These are phyloP conservation scores for Plantago elongata DNA, from an alignment of 257 asterid genomes.

Conservation along the genomic window DNA sequence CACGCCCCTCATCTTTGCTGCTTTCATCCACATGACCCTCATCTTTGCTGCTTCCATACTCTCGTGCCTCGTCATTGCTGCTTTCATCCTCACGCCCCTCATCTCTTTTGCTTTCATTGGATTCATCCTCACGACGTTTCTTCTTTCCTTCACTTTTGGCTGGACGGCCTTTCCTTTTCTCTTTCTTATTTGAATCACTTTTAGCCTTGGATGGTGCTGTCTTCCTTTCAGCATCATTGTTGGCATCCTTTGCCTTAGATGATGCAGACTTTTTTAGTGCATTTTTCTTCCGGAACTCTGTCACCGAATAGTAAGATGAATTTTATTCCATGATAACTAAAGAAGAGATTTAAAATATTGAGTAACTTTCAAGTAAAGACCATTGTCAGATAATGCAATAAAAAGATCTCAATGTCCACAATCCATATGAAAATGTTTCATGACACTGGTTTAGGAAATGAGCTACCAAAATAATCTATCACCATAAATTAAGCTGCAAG, in stretches of 20 bases:
- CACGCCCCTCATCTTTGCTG: background rate
- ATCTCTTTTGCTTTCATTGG: background rate
- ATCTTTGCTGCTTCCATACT: too few relatives aligned
- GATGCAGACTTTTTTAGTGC: conserved; percentile 48
- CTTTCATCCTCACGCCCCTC: too few relatives aligned
- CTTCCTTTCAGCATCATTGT: conserved; percentile 26
- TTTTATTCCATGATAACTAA: background rate
- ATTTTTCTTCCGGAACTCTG: conserved; percentile 71
- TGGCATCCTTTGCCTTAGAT: conserved; percentile 31
- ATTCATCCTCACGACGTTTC: conserved; percentile 34
- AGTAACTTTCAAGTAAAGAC: too few relatives aligned
- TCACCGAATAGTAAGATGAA: conserved; percentile 8
- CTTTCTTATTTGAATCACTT: conserved; percentile 37
- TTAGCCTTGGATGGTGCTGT: conserved; percentile 28
- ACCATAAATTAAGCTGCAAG: too few relatives aligned
- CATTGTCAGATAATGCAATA: too few relatives aligned
- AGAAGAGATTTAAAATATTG: too few relatives aligned
- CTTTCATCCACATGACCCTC: too few relatives aligned
- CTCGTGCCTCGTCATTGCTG: too few relatives aligned
- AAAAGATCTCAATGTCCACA: too few relatives aligned
- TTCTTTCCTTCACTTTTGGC: conserved; percentile 23
- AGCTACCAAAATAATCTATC: too few relatives aligned
- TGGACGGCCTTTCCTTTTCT: conserved; percentile 42
- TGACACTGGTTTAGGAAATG: too few relatives aligned
- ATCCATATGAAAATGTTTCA: too few relatives aligned